Evolutionary conservation across 1,139 yeast genomes (phyloP).

Genomic region (Debaryomyces coudertii): DNA sequence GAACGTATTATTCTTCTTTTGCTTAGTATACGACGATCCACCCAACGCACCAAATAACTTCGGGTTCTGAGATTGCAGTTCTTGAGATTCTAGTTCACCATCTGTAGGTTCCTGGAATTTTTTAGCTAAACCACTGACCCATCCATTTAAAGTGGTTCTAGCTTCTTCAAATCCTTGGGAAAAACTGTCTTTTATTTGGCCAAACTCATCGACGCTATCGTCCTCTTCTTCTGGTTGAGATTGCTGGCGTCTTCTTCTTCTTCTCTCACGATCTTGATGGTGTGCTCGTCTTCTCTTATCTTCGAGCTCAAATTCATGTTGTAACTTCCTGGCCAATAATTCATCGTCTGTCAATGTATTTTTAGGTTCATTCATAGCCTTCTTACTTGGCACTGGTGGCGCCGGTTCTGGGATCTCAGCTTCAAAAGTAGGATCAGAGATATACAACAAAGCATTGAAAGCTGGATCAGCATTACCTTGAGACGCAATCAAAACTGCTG

Average conservation of each 20-base stretch:
- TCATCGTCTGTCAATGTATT: slow-evolving; percentile 62
- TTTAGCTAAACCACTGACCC: slow-evolving; percentile 78
- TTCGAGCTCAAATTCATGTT: slow-evolving; percentile 64
- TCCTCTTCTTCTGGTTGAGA: slow-evolving; percentile 38
- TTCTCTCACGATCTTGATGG: slow-evolving; percentile 15
- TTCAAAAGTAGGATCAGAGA: slow-evolving; percentile 75
- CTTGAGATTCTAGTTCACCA: slow-evolving; percentile 13
- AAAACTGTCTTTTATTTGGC: slow-evolving; percentile 70
- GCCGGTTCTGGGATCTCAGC: slow-evolving; percentile 57
- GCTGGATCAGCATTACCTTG: slow-evolving; percentile 82
- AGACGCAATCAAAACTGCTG: slow-evolving; percentile 84
- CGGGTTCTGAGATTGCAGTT: slow-evolving; percentile 22
- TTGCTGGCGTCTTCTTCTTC: slow-evolving; percentile 19
- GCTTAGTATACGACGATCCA: slow-evolving; percentile 40
- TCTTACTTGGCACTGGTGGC: slow-evolving; percentile 14
- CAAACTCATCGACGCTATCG: slow-evolving; percentile 66
- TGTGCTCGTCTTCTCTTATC: slow-evolving; percentile 37
- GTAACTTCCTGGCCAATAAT: slow-evolving; percentile 76
- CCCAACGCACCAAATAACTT: slow-evolving; percentile 53
- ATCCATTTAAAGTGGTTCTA: slow-evolving; percentile 70
- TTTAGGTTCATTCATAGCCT: slow-evolving; percentile 20
- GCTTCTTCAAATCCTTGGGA: slow-evolving; percentile 86
- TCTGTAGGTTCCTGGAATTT: slow-evolving; percentile 38
- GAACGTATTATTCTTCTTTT: slow-evolving; percentile 38
- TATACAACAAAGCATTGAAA: slow-evolving; percentile 79